Evolutionary conservation across 2,329 filamentous ascomycete genomes (phyloP), one percentile per base, ranked within the genome.

Genomic region (Paraphaeosphaeria minitans): DNA sequence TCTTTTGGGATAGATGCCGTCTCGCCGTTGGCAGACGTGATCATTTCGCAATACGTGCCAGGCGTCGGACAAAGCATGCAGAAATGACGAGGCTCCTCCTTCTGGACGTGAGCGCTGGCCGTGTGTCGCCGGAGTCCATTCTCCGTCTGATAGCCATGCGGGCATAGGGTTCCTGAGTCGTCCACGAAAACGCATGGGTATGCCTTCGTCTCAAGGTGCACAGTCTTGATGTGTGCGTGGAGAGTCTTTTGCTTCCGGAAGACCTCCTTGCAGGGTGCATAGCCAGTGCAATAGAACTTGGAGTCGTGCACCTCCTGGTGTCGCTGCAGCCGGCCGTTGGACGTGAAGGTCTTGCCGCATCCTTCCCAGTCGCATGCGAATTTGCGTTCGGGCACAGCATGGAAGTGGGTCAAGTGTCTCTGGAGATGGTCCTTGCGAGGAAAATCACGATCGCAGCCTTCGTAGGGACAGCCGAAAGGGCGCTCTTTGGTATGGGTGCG

Each of bases 191-290:
- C 80, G 75, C 94, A 98, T 5, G 83, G 82, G 69, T 88, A 96
- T 0, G 91, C 87, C 47, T 89, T 86, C 59, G 89, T 78, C 29
- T 88, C 82, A 41, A 94, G 79, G 75, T 98, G 94, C 13, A 88
- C 89, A 10, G 86, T 85, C 55, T 89, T 86, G 62, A 97, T 85
- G 73, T 98, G 94, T 53, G 90, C 88, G 73, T 93, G 87, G 16
- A 97, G 83, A 0, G 93, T 96, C 64, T 92, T 88, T 73, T 92
- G 89, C 77, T 97, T 97, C 61, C 94, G 86, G 75, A 97, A 98
- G 21, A 86, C 87, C 77, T 92, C 85, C 19, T 85, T 84, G 77
- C 93, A 97, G 0, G 84, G 86, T 1, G 85, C 83, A 66, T 86
- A 89, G 35, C 86, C 88, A 22, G 84, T 87, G 71, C 93, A 97